These are phyloP conservation scores for Pseudogymnoascus sp. DNA, from an alignment of 2,329 filamentous ascomycete species.

Conservation along the genomic window DNA sequence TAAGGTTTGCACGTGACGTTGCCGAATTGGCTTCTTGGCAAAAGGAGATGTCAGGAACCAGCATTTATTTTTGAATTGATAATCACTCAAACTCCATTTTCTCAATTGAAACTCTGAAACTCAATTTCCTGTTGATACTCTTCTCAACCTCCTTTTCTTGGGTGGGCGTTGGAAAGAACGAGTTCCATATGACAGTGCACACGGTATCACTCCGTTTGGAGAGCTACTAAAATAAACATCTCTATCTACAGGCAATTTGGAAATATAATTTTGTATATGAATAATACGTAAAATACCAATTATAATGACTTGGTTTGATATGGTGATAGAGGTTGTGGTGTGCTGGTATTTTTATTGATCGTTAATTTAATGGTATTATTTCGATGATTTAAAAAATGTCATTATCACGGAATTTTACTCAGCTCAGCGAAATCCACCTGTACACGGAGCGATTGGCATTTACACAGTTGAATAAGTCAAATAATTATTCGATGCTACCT, in stretches of 20 bases:
- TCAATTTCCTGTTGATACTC: too few relatives aligned
- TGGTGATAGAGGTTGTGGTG: background rate
- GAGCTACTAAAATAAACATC: background rate
- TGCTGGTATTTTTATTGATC: background rate
- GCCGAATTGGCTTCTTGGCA: background rate
- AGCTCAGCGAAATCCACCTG: background rate
- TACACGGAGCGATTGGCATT: background rate
- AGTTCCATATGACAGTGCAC: background rate
- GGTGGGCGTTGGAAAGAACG: background rate
- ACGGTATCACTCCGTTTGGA: background rate
- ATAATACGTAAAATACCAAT: background rate
- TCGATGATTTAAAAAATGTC: background rate
- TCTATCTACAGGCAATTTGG: background rate
- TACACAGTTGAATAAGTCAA: background rate
- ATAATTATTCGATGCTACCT: too few relatives aligned
- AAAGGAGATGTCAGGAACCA: background rate
- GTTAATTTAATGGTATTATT: background rate
- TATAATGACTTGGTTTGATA: background rate
- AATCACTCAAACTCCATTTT: background rate
- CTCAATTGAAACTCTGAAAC: background rate
- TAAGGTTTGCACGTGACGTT: constrained; percentile 10
- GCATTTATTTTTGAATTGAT: background rate
- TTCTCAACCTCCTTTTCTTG: background rate
- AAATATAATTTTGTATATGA: background rate
- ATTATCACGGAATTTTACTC: background rate